These are phyloP conservation scores for Pilatotrama ljubarskyi DNA, from an alignment of 768 basidiomycete genomes.

Conservation along the genomic window DNA sequence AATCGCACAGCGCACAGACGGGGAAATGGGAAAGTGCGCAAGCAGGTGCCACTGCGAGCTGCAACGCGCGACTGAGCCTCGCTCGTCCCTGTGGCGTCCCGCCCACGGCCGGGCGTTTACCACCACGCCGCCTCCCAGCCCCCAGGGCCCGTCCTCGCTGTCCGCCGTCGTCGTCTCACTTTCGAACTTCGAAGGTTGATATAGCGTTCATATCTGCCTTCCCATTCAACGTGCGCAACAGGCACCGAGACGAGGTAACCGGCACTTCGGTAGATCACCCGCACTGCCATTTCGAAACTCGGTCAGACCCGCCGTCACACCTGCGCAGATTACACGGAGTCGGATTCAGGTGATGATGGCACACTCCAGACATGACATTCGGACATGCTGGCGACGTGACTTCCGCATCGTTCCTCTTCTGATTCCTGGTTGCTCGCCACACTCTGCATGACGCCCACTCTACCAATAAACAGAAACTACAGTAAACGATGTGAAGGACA, in stretches of 20 bases:
- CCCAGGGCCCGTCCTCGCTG: too few relatives aligned
- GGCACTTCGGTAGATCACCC: too few relatives aligned
- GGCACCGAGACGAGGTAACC: too few relatives aligned
- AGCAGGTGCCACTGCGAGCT: background rate
- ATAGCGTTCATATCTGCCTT: background rate
- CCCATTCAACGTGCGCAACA: too few relatives aligned
- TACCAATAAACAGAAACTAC: conserved; percentile 24
- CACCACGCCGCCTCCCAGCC: too few relatives aligned
- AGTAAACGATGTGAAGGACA: conserved; percentile 12
- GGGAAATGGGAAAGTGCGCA: background rate
- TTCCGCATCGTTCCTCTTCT: conserved; percentile 14
- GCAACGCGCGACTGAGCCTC: background rate
- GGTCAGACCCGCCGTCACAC: too few relatives aligned
- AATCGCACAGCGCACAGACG: conserved; percentile 2
- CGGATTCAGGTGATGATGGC: background rate
- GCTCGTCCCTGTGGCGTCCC: background rate
- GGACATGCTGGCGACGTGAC: background rate
- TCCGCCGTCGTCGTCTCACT: too few relatives aligned
- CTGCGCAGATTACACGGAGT: too few relatives aligned
- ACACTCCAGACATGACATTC: background rate
- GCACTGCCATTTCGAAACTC: too few relatives aligned
- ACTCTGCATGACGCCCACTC: conserved; percentile 8
- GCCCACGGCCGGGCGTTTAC: background rate
- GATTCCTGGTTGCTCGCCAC: conserved; percentile 5
- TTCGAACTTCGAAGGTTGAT: too few relatives aligned